Evolutionary conservation across 2,329 filamentous ascomycete genomes (phyloP).

Genomic region (Myriangium duriaei): DNA sequence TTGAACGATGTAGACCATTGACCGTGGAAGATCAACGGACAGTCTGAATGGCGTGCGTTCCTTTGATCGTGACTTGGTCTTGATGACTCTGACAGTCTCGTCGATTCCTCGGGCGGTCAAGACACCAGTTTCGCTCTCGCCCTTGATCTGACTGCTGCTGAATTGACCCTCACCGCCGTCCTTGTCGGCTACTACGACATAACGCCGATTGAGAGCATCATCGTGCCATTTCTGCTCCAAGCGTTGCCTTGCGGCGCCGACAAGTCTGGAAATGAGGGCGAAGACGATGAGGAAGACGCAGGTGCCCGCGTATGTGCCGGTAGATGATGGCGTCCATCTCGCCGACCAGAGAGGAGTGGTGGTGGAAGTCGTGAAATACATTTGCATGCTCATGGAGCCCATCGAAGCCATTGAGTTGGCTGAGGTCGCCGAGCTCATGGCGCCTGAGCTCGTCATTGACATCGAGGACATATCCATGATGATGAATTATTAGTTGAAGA

Average conservation of each 20-base stretch:
- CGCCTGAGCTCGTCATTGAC: not conserved
- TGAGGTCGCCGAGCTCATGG: not conserved
- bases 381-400: conserved; percentile 33
- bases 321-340: conserved; percentile 59
- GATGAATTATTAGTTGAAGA: no score
- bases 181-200: conserved; percentile 58
- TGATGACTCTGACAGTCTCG: conserved; percentile 64
- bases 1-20: conserved; percentile 56
- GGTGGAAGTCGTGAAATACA: conserved; percentile 53
- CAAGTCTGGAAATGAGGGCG: conserved; percentile 52
- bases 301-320: conserved; percentile 69
- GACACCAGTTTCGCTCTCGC: conserved; percentile 52
- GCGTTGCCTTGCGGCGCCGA: conserved; percentile 56
- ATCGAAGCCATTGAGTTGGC: conserved; percentile 1
- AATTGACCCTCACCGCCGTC: conserved; percentile 30
- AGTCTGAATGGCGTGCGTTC: conserved; percentile 63
- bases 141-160: conserved; percentile 11
- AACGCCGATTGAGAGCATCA: conserved; percentile 59
- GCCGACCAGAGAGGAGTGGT: conserved; percentile 53
- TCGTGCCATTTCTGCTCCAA: conserved; percentile 58
- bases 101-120: conserved; percentile 65
- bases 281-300: conserved; percentile 84
- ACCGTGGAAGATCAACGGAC: conserved; percentile 64
- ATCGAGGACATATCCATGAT: conserved; percentile 10
- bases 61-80: conserved; percentile 38